phyloP scores from a whole-genome alignment of 2,329 filamentous ascomycete genomes.

The Metarhizium robertsii region DNA sequence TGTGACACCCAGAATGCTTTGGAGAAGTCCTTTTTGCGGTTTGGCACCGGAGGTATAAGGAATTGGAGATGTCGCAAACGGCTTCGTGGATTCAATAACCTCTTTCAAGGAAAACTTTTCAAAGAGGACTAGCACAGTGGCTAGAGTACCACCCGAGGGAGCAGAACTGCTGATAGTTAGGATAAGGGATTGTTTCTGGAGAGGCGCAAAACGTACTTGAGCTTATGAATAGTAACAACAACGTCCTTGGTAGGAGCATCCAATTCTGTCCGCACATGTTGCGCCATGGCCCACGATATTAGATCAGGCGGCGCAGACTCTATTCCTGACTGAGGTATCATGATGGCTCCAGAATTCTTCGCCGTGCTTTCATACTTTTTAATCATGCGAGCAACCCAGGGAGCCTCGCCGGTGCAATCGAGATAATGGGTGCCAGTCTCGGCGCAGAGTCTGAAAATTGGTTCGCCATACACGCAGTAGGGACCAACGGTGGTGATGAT shows the following conservation, averaged over 20 bases:
- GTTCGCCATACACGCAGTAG: constrained; percentile 46
- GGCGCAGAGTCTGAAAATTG: constrained; percentile 51
- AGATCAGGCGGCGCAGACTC: constrained; percentile 56
- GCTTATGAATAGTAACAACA: constrained; percentile 36
- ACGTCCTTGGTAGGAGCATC: constrained; percentile 43
- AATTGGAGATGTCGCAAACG: constrained; percentile 50
- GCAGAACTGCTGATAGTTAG: constrained; percentile 13
- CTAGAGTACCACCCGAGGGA: constrained; percentile 58
- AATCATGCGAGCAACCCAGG: constrained; percentile 51
- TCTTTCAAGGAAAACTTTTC: constrained; percentile 42
- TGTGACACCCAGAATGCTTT: constrained; percentile 40
- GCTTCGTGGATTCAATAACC: constrained; percentile 33
- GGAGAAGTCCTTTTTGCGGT: constrained; percentile 24
- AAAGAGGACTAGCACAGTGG: constrained; percentile 53
- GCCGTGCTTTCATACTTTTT: constrained; percentile 46
- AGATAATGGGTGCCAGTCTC: constrained; percentile 55
- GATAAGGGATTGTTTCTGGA: neutral
- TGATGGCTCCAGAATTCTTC: constrained; percentile 43
- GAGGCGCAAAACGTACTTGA: constrained; percentile 22
- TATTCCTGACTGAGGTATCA: constrained; percentile 53
- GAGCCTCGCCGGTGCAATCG: constrained; percentile 52
- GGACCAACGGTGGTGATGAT: constrained; percentile 53
- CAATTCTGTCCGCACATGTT: constrained; percentile 39
- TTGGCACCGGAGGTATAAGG: constrained; percentile 28
- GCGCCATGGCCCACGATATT: constrained; percentile 43